A percentile compares a stretch with the other conserved stretches of the same genome.
Evolutionary conservation across 148 eudicot species (phyloP).

Genomic region (Chenopodium album): DNA sequence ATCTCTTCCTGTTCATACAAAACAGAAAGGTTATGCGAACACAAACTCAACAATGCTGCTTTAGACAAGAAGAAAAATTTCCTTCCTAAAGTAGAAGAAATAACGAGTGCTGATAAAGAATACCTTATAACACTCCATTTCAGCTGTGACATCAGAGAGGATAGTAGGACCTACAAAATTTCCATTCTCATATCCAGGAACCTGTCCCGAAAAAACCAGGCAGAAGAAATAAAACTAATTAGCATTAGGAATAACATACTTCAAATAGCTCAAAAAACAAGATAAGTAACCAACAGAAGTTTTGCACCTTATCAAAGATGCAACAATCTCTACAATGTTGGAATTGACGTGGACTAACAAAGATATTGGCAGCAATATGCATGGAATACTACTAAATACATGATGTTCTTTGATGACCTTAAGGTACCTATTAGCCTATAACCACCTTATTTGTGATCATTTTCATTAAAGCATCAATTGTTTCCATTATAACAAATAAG

Average conservation of each 20-base stretch:
- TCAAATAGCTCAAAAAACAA: background rate
- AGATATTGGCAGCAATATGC: background rate
- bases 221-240: background rate
- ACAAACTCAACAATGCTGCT: background rate
- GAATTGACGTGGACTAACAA: background rate
- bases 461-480: background rate
- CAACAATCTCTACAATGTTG: background rate
- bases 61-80: background rate
- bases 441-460: background rate
- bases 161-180: slow-evolving; percentile 94
- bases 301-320: background rate
- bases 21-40: background rate
- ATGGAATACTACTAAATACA: background rate
- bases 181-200: slow-evolving; percentile 89
- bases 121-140: slow-evolving; percentile 99
- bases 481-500: too few relatives aligned
- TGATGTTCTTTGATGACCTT: background rate
- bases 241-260: background rate
- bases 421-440: background rate
- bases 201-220: slow-evolving; percentile 38
- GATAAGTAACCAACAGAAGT: slow-evolving; percentile 7
- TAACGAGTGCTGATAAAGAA: background rate
- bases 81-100: background rate
- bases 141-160: slow-evolving; percentile 75
- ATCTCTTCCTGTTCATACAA: slow-evolving; percentile 79